A percentile compares a stretch with the other conserved stretches of the same genome.
These are phyloP conservation scores for Scheffersomyces ergatensis DNA, from an alignment of 805 yeast species.

Conservation along the genomic window DNA sequence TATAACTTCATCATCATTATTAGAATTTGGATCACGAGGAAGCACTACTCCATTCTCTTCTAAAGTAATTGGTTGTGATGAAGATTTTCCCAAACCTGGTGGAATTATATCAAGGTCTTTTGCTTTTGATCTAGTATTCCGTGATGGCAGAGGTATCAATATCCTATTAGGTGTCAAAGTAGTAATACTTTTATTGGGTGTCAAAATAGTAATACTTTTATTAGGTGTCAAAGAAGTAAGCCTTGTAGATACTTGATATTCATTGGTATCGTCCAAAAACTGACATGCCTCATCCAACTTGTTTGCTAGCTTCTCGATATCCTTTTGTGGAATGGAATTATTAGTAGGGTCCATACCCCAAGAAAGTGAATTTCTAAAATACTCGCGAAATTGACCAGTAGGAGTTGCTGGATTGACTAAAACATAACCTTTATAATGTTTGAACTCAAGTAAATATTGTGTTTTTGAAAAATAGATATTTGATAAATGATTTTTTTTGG, in stretches of 20 bases:
- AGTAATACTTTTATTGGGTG: too few relatives aligned
- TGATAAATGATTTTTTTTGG: slow-evolving; percentile 8
- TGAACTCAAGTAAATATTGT: neutral
- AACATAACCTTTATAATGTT: neutral
- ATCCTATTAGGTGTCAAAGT: too few relatives aligned
- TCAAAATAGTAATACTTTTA: too few relatives aligned
- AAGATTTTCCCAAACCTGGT: too few relatives aligned
- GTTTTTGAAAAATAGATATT: neutral
- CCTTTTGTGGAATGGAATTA: neutral
- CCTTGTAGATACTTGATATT: neutral
- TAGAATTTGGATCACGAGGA: too few relatives aligned
- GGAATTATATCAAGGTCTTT: slow-evolving; percentile 1
- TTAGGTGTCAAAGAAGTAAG: neutral
- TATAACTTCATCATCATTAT: neutral
- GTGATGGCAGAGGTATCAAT: too few relatives aligned
- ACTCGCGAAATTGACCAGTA: neutral
- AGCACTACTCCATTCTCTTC: too few relatives aligned
- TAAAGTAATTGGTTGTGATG: too few relatives aligned
- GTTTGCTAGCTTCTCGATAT: neutral
- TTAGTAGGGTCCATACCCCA: neutral
- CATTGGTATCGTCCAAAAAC: neutral
- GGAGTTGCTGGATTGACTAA: neutral
- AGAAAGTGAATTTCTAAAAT: neutral
- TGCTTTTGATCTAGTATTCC: slow-evolving; percentile 5
- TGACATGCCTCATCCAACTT: neutral